Evolutionary conservation across 805 yeast genomes (phyloP).

Genomic region (Candida ovalis): DNA sequence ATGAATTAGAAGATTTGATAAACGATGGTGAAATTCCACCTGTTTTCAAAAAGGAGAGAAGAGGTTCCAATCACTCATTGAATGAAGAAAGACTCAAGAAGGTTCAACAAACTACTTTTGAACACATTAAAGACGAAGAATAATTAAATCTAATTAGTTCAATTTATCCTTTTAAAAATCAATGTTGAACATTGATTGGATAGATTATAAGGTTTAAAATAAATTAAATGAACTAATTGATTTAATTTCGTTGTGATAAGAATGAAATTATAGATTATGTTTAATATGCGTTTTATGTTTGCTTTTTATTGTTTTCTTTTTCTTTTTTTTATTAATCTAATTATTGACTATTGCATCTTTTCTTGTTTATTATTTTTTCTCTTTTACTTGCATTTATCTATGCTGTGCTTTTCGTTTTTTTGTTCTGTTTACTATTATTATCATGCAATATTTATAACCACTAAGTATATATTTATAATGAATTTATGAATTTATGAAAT

Average conservation of each 20-base stretch:
- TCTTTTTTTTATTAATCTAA: not conserved
- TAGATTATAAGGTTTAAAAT: no score
- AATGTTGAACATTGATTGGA: not conserved
- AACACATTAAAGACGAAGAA: not conserved
- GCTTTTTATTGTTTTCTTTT: no score
- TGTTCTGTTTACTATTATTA: not conserved
- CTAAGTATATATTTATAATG: no score
- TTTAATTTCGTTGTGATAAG: no score
- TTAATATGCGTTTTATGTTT: no score
- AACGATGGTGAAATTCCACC: constrained; percentile 54
- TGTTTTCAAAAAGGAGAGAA: constrained; percentile 41
- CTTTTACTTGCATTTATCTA: no score
- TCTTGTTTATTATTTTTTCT: not conserved
- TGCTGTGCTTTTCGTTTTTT: not conserved
- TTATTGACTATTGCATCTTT: not conserved
- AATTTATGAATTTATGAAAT: no score
- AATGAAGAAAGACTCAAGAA: constrained; percentile 38
- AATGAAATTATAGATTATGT: no score
- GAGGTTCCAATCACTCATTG: constrained; percentile 46
- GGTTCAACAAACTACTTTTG: constrained; percentile 16
- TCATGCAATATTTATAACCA: not conserved
- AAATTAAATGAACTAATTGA: not conserved
- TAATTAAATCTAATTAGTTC: not conserved
- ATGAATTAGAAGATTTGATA: constrained; percentile 63
- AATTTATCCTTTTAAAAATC: not conserved